These are phyloP conservation scores for Penstemon davidsonii DNA, from an alignment of 257 asterid genomes.

Conservation along the genomic window DNA sequence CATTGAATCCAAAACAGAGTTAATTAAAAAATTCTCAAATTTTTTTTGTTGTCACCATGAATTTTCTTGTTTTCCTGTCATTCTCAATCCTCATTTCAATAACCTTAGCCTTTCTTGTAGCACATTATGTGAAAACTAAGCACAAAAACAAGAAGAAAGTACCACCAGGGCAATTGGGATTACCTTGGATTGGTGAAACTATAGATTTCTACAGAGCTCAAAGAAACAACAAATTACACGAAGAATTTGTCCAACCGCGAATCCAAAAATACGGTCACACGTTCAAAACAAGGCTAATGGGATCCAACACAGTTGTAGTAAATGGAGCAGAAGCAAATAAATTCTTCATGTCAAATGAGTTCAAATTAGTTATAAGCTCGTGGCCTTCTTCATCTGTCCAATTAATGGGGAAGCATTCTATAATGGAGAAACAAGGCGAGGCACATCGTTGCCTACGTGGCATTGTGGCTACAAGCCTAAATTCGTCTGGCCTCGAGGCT, in stretches of 20 bases:
- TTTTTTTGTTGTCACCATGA: constrained; percentile 34
- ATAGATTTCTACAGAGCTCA: constrained; percentile 72
- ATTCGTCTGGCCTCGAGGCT: constrained; percentile 44
- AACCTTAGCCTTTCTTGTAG: constrained; percentile 32
- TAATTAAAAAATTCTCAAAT: background rate
- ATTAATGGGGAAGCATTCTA: constrained; percentile 75
- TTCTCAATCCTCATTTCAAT: constrained; percentile 29
- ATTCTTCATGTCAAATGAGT: constrained; percentile 79
- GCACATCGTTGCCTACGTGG: constrained; percentile 69
- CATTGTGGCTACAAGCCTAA: constrained; percentile 62
- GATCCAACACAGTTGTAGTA: constrained; percentile 73
- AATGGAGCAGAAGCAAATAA: constrained; percentile 81
- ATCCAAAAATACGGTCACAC: constrained; percentile 55
- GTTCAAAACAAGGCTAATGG: constrained; percentile 81
- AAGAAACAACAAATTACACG: constrained; percentile 56
- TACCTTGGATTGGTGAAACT: constrained; percentile 89
- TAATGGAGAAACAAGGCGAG: constrained; percentile 88
- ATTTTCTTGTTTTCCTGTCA: constrained; percentile 25
- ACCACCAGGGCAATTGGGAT: constrained; percentile 79
- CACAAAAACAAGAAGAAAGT: constrained; percentile 37
- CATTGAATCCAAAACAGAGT: background rate
- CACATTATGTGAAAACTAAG: constrained; percentile 21
- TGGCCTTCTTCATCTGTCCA: constrained; percentile 89
- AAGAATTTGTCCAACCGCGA: constrained; percentile 69
- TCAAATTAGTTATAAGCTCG: constrained; percentile 82